phyloP scores from a whole-genome alignment of 2,329 filamentous ascomycete genomes.

The Mollisiaceae sp. region DNA sequence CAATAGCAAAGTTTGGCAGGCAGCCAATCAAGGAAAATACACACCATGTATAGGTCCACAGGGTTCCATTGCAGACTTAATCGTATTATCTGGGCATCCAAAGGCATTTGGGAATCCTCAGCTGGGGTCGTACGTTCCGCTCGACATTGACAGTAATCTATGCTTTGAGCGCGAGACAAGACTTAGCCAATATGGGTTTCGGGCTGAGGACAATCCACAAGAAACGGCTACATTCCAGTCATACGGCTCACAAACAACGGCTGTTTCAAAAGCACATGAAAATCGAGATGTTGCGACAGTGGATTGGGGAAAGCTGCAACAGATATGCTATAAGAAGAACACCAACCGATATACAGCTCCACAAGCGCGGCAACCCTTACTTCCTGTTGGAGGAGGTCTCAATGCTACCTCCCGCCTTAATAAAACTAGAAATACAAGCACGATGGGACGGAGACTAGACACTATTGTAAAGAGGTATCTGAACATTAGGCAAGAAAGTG shows the following conservation, averaged over 20 bases:
- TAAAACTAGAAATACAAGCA: slow-evolving; percentile 1
- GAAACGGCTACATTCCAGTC: not conserved
- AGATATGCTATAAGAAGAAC: slow-evolving; percentile 69
- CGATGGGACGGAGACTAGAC: slow-evolving; percentile 16
- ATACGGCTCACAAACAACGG: not conserved
- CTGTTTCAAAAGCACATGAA: slow-evolving; percentile 26
- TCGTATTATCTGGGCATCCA: slow-evolving; percentile 67
- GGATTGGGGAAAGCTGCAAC: slow-evolving; percentile 74
- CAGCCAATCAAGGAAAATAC: slow-evolving; percentile 60
- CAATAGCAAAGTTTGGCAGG: slow-evolving; percentile 65
- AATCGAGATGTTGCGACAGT: slow-evolving; percentile 64
- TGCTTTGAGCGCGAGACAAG: slow-evolving; percentile 74
- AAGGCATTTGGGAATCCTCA: slow-evolving; percentile 62
- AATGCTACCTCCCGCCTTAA: slow-evolving; percentile 4
- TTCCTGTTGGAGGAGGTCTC: not conserved
- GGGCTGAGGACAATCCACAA: slow-evolving; percentile 42
- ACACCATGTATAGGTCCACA: slow-evolving; percentile 68
- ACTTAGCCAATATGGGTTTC: slow-evolving; percentile 68
- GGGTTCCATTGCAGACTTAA: slow-evolving; percentile 58
- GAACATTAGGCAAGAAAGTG: not conserved
- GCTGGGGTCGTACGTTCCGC: slow-evolving; percentile 65
- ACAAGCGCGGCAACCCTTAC: slow-evolving; percentile 9
- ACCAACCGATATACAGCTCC: slow-evolving; percentile 58
- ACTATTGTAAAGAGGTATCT: slow-evolving; percentile 8
- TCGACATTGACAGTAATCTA: slow-evolving; percentile 65